Conservation (phyloP, 495 filamentous ascomycete genomes). For the Poronia punctata region DNA sequence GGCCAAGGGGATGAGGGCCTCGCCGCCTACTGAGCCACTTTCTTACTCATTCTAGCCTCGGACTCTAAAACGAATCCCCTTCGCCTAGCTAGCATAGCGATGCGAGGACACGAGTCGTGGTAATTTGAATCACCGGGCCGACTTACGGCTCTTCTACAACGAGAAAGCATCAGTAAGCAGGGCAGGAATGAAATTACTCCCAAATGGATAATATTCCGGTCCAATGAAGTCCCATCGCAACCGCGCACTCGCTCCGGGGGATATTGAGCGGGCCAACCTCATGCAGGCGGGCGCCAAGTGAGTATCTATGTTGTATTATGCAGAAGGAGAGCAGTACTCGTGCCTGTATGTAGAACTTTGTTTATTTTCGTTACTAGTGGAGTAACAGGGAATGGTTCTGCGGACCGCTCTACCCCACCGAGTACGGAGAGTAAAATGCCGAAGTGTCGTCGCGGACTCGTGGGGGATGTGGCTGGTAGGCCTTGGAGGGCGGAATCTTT, state of each 20-base stretch:
- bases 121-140: conserved; percentile 7
- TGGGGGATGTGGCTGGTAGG: no score
- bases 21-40: no score
- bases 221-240: conserved; percentile 5
- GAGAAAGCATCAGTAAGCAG: background rate
- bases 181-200: background rate
- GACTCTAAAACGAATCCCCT: background rate
- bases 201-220: background rate
- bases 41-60: background rate
- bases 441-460: conserved; percentile 12
- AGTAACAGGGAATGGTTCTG: conserved; percentile 14
- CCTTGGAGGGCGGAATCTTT: conserved; percentile 8
- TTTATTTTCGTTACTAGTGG: background rate
- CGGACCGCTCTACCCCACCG: conserved; percentile 25
- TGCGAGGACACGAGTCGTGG: no score
- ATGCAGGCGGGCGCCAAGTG: conserved; percentile 4
- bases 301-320: conserved; percentile 2
- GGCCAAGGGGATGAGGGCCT: no score
- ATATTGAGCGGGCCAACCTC: background rate
- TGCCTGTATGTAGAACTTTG: background rate
- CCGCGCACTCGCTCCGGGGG: background rate
- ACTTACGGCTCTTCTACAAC: background rate
- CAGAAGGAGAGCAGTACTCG: background rate
- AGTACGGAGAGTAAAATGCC: conserved; percentile 24
- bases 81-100: background rate